Base-by-base conservation (phyloP, 805 yeast genomes). In the Yamadazyma olivae region DNA sequence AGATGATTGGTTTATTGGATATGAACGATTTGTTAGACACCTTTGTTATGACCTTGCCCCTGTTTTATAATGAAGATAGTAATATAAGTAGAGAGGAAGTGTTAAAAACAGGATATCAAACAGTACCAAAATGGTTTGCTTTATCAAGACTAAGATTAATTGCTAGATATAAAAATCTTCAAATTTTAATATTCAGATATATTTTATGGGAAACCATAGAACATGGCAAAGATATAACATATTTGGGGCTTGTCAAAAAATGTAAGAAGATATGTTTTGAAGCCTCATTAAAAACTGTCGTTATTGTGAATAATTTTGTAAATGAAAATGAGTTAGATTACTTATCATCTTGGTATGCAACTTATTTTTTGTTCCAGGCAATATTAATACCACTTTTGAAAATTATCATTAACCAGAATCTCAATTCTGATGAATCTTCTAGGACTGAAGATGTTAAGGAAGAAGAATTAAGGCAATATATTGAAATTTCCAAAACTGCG, bases 331-430 rank as follows among this genome's bases (percentile, higher is more conserved):
- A 39, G 10, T 33, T 46, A 10, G 46, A 45, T 25, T 46, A 43
- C 23, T 38, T 49, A 21, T 38, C 39, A 4, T 36, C 48, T 3
- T 47, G 49, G 51, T 47, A 47, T 30, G 48, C 49, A 15, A 45
- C 49, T n/a, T 47, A 47, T 27, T 47, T 47, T 20, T 36, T 47
- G n/a, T 47, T 47, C 32, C 51, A 47, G 27, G 49, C 51, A n/a
- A 40, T 41, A n/a, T 35, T 47, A 22, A 47, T 47, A 5, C 51
- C 51, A 5, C 43, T 49, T 12, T 36, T 49, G 17, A 42, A 46
- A 17, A 30, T 49, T 3, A 35, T 45, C 2, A 49, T 49, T n/a
- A 38, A 46, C 26, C 43, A 43, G 16, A 40, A 38, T 21, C 4
- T 33, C 1, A 25, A 15, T 18, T 7, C 14, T 7, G 8, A 14